Base-by-base conservation (phyloP, 768 basidiomycete genomes). In the Podaxis mareebaensis region DNA sequence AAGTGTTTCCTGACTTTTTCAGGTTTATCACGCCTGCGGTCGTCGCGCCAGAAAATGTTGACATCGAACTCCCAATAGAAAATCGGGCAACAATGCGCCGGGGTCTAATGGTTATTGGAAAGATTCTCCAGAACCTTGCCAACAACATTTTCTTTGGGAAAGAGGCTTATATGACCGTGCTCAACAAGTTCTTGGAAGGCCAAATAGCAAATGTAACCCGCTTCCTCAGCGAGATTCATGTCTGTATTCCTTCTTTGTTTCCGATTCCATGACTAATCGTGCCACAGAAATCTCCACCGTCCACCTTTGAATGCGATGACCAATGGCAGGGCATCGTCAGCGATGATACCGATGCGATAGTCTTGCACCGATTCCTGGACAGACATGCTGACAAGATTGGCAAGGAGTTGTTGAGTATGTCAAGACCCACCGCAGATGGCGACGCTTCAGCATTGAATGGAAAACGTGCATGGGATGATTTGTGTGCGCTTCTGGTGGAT, bases 71-170 rank as follows among this genome's bases (percentile, higher is more conserved):
- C 0, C 90, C 92, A 0, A 81, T 82, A 64, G 90, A 89, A 40
- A 76, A 80, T 44, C 68, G 70, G 4, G 36, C 68, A 1, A 79
- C 83, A 30, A 81, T 92, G 58, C 88, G 92, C 17, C 86, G 91
- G 46, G 94, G 92, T 17, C 78, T 96, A 13, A 89, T 92, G 81
- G 78, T 92, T 53, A 90, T 97, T 66, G 92, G 93, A 49, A 97
- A 96, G 77, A 88, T 96, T 61, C 88, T 97, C 52, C 95, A 96
- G 74, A 95, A 93, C 70, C 76, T 97, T 33, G 95, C 95, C 20
- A 98, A 97, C 76, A 96, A 97, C 68, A 90, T 96, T 54, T 87
- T 93, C 70, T 96, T 96, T 67, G 93, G 91, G 11, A 95, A 95
- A 73, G 95, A 96, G 69, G 84, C 87, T 3, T 88, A 93, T 69